Evolutionary conservation across 345 rosid genomes (phyloP), one percentile per base, ranked within the genome.

Genomic region (Euphorbia lathyris): DNA sequence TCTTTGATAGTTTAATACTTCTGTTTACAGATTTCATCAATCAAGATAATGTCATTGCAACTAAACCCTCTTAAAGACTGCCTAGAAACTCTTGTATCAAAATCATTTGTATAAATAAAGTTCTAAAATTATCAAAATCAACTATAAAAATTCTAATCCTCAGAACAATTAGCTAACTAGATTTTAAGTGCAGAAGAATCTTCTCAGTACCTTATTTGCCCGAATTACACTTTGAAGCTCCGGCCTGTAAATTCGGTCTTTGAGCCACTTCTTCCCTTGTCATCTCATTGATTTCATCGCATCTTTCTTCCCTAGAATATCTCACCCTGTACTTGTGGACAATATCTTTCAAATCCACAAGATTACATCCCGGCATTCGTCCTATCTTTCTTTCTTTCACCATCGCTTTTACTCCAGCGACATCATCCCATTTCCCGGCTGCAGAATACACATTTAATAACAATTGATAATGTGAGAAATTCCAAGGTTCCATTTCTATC

Each of bases 281-380:
- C 68, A 60, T 14, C 48, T 6, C 51, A 56, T 61, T 70, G 55
- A 52, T 16, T 25, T 68, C 72, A 58, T 55, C 52, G 10, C 57
- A 65, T 57, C 65, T 68, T 57, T 67, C 75, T 69, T 34, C 64
- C 74, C 52, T 47, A 58, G 40, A 23, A 30, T 26, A 52, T 32
- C 67, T 75, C 40, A 66, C 67, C 74, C 56, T 71, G 34, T 80
- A 76, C 26, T 70, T 58, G 70, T 89, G 89, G 71, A 87, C 92
- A 53, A 86, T 86, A 65, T 84, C 74, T 13, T 84, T 86, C 86
- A 89, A 77, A 74, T 89, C 89, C 26, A 86, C 77, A 20, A 89
- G 92, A 74, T 82, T 72, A 67, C 90, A 88, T 17, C 83, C 85
- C 0, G 90, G 92, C 3, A 76, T 76, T 71, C 77, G 79, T 63